phyloP scores from a whole-genome alignment of 1,284 basidiomycete genomes.

The Xanthoconium separans region DNA sequence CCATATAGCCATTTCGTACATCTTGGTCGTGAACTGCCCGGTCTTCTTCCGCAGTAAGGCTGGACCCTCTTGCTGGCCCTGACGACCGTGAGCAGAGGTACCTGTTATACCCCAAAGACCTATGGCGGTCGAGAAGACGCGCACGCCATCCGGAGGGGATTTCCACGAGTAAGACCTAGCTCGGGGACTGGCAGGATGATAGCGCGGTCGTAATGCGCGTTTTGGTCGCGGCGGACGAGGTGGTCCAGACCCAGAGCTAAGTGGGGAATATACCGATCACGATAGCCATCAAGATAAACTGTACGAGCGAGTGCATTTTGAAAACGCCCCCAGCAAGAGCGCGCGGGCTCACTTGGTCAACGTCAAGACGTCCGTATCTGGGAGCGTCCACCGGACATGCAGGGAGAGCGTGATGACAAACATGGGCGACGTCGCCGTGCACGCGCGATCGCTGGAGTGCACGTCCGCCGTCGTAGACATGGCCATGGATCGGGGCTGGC shows the following conservation, averaged over 20 bases:
- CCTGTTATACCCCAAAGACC: conserved; percentile 52
- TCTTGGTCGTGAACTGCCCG: conserved; percentile 37
- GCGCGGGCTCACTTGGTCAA: conserved; percentile 68
- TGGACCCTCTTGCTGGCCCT: conserved; percentile 36
- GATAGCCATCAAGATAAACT: no score
- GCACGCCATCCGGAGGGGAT: conserved; percentile 76
- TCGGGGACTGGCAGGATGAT: conserved; percentile 55
- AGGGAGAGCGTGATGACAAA: conserved; percentile 83
- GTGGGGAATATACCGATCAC: no score
- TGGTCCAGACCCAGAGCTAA: no score
- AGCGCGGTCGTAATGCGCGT: conserved; percentile 63
- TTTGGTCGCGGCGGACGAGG: conserved; percentile 51
- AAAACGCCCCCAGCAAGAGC: no score
- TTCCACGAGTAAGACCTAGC: conserved; percentile 60
- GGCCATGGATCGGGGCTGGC: conserved; percentile 19
- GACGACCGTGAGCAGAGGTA: conserved; percentile 19
- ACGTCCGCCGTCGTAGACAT: not conserved
- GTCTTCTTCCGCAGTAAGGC: conserved; percentile 60
- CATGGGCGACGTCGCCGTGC: conserved; percentile 34
- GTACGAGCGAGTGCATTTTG: no score
- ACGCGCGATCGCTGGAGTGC: not conserved
- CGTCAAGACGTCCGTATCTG: conserved; percentile 71
- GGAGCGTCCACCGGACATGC: conserved; percentile 67
- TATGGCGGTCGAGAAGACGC: conserved; percentile 59
- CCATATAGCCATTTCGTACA: no score